Base-by-base conservation (phyloP, 495 filamentous ascomycete species). In the Polyplosphaeria fusca region DNA sequence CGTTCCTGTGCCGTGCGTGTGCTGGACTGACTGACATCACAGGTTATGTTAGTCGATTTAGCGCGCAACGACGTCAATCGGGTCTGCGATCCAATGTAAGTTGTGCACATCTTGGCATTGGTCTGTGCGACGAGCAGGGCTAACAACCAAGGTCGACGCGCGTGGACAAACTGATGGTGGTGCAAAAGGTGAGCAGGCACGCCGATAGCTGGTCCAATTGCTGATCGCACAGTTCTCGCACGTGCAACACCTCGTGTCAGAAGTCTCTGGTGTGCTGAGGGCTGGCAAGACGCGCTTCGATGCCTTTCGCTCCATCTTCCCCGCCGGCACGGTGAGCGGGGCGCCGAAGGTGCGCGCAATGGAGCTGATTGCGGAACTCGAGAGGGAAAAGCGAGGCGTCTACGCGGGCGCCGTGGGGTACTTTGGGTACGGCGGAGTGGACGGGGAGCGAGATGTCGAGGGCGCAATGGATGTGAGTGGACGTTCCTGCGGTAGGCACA, bases 391-490 rank as follows among this genome's bases (percentile, higher is more conserved):
- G 76, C 79, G 93, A 23, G 92, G 94, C 1, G 85, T 98, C 18
- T 98, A 97, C 68, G 93, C 92, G 28, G 93, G 93, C n/a, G 93
- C 94, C 0, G 90, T 96, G 4, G 93, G 93, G 0, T 97, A 96
- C 72, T 92, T 89, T 63, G 88, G 88, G 7, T 91, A 89, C 57
- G 76, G 77, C 37, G 77, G 75, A 42, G 71, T 86, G 3, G 61
- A 60, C 7, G 60, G 70, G 70, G 63, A 64, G 65, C 58, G 20
- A 35, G 66, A 60, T 48, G 51, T 67, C 24, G 84, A 91, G 50
- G 93, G 94, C 7, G 89, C 88, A 12, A 97, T 98, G 93, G 93
- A 98, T 30, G 64, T 67, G 52, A 55, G 56, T 66, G 30, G 13
- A 11, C n/a, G 19, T 47, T 41, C 5, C 7, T 16, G 12, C 9